phyloP scores from a whole-genome alignment of 208 protist species.

The Vickermania spadyakhi region DNA sequence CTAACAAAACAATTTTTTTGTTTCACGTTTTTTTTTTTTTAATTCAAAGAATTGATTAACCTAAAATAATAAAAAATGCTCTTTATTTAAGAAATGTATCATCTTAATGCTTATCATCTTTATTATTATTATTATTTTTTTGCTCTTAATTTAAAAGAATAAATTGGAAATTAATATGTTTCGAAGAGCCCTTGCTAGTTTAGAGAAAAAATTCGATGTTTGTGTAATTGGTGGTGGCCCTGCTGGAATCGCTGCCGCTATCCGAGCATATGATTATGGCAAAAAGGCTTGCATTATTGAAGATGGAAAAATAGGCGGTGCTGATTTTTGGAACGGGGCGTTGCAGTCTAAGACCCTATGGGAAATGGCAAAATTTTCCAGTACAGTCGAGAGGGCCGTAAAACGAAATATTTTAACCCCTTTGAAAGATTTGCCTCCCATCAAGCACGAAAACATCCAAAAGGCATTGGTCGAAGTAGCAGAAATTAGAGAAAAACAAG shows the following conservation, averaged over 20 bases:
- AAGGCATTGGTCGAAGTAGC: conserved; percentile 44
- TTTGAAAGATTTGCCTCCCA: conserved; percentile 28
- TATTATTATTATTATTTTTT: conserved; percentile 14
- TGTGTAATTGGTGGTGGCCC: conserved; percentile 85
- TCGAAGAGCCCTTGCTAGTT: conserved; percentile 2
- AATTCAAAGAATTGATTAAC: no score
- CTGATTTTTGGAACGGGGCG: conserved; percentile 86
- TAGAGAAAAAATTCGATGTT: conserved; percentile 63
- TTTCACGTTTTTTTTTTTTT: no score
- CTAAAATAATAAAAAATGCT: no score
- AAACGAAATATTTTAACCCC: conserved; percentile 47
- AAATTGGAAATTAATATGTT: conserved; percentile 18
- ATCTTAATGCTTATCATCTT: conserved; percentile 8
- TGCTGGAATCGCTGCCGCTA: conserved; percentile 67
- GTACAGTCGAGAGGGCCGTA: conserved; percentile 31
- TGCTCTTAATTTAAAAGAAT: conserved; percentile 7
- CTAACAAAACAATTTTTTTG: no score
- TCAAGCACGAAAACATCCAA: conserved; percentile 50
- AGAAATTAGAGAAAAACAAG: conserved; percentile 57
- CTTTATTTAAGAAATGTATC: no score
- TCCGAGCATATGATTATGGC: conserved; percentile 66
- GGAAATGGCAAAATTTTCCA: conserved; percentile 85
- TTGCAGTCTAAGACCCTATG: conserved; percentile 87
- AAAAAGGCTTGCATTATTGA: conserved; percentile 82
- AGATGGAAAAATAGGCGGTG: conserved; percentile 61